Conservation (phyloP, 352 stramenopile species). For the Saprolegnia diclina region DNA sequence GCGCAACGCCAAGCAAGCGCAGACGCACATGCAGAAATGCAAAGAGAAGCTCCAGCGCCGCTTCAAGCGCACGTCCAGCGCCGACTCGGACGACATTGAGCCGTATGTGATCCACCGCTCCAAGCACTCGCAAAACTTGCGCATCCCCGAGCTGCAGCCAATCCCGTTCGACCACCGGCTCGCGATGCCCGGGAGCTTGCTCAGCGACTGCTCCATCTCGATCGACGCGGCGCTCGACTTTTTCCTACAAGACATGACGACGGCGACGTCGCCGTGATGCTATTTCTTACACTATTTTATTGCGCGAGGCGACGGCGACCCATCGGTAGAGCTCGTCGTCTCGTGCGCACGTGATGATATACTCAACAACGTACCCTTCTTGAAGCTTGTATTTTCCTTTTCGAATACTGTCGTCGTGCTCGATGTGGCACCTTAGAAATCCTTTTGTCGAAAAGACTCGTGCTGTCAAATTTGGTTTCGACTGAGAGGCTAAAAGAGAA, state of each 20-base stretch:
- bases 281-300: background rate
- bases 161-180: constrained; percentile 6
- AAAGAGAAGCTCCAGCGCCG: constrained; percentile 66
- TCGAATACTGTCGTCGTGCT: too few species aligned
- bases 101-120: constrained; percentile 9
- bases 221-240: constrained; percentile 5
- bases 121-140: constrained; percentile 4
- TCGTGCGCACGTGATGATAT: too few species aligned
- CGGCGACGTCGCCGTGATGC: background rate
- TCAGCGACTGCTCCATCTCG: background rate
- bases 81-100: constrained; percentile 9
- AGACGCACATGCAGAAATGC: constrained; percentile 77
- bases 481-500: too few species aligned
- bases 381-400: too few species aligned
- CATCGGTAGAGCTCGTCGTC: too few species aligned
- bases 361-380: too few species aligned
- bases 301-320: background rate
- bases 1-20: constrained; percentile 59
- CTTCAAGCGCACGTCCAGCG: constrained; percentile 3
- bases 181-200: constrained; percentile 2
- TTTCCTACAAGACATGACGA: constrained; percentile 1
- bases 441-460: too few species aligned
- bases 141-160: background rate
- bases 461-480: too few species aligned
- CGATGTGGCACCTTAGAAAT: too few species aligned